These are phyloP conservation scores for Symmetrospora coprosmae DNA, from an alignment of 768 basidiomycete genomes.

Conservation along the genomic window DNA sequence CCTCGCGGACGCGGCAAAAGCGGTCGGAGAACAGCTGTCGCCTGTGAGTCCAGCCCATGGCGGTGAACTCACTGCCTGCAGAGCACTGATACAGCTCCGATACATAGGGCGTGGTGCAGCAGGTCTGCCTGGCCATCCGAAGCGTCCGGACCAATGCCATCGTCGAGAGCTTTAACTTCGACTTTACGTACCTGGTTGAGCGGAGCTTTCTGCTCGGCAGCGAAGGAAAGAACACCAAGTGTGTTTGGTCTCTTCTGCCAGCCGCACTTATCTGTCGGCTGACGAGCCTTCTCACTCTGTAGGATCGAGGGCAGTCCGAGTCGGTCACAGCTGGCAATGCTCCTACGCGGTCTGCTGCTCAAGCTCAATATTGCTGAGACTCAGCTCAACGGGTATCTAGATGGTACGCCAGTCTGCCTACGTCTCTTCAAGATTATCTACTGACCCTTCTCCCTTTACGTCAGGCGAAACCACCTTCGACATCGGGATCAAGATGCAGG, in stretches of 20 bases:
- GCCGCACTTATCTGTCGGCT: slow-evolving; percentile 18
- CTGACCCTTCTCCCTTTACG: background rate
- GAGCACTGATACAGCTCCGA: background rate
- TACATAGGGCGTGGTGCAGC: slow-evolving; percentile 59
- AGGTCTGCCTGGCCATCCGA: slow-evolving; percentile 69
- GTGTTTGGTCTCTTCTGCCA: background rate
- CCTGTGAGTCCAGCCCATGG: slow-evolving; percentile 34
- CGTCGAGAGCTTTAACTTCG: slow-evolving; percentile 80
- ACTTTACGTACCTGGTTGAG: slow-evolving; percentile 66
- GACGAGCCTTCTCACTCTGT: slow-evolving; percentile 24
- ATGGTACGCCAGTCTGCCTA: slow-evolving; percentile 20
- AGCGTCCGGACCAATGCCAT: slow-evolving; percentile 39
- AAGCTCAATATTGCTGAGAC: slow-evolving; percentile 66
- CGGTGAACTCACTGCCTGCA: slow-evolving; percentile 42
- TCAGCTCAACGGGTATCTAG: slow-evolving; percentile 43
- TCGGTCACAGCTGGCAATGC: slow-evolving; percentile 50
- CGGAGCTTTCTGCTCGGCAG: slow-evolving; percentile 57
- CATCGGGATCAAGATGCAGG: slow-evolving; percentile 25
- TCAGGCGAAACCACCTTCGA: slow-evolving; percentile 19
- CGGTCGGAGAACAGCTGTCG: slow-evolving; percentile 59
- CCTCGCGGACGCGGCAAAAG: slow-evolving; percentile 70
- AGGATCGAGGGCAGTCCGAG: slow-evolving; percentile 64
- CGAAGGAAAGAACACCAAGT: slow-evolving; percentile 41
- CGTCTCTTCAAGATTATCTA: background rate
- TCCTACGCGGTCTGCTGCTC: slow-evolving; percentile 67